Evolutionary conservation across 805 yeast genomes (phyloP).

Genomic region (Maudiozyma serrabonitensis): DNA sequence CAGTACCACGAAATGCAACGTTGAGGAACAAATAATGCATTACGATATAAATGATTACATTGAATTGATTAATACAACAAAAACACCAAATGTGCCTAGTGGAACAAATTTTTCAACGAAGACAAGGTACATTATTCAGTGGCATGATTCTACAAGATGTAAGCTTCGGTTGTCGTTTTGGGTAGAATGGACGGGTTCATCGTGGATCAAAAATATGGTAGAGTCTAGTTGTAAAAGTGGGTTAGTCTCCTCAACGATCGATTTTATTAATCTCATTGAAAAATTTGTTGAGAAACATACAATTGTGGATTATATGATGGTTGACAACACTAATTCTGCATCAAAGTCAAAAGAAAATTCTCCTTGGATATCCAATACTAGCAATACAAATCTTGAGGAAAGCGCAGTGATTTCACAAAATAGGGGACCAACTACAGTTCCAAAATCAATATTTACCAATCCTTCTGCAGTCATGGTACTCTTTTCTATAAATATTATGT

Average conservation of each 20-base stretch:
- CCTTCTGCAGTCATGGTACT: neutral
- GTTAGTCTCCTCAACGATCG: slow-evolving; percentile 50
- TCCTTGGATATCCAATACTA: no score
- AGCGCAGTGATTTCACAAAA: no score
- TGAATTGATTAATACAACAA: slow-evolving; percentile 49
- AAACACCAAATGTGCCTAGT: slow-evolving; percentile 89
- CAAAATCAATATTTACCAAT: neutral
- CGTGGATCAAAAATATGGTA: slow-evolving; percentile 83
- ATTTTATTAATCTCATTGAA: slow-evolving; percentile 27
- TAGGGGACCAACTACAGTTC: no score
- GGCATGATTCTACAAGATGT: slow-evolving; percentile 54
- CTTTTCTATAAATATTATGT: neutral
- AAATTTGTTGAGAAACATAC: slow-evolving; percentile 15
- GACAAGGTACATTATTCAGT: slow-evolving; percentile 59
- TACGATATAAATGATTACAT: slow-evolving; percentile 42
- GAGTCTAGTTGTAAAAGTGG: slow-evolving; percentile 78
- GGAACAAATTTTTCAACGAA: slow-evolving; percentile 69
- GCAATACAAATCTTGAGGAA: no score
- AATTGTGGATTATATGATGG: neutral
- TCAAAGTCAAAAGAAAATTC: no score
- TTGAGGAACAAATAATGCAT: slow-evolving; percentile 48
- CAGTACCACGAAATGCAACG: slow-evolving; percentile 72
- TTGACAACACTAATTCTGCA: neutral
- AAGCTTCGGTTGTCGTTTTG: slow-evolving; percentile 49
- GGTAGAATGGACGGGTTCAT: slow-evolving; percentile 78